phyloP scores from a whole-genome alignment of 306 rosid species.

The Cicer bijugum region DNA sequence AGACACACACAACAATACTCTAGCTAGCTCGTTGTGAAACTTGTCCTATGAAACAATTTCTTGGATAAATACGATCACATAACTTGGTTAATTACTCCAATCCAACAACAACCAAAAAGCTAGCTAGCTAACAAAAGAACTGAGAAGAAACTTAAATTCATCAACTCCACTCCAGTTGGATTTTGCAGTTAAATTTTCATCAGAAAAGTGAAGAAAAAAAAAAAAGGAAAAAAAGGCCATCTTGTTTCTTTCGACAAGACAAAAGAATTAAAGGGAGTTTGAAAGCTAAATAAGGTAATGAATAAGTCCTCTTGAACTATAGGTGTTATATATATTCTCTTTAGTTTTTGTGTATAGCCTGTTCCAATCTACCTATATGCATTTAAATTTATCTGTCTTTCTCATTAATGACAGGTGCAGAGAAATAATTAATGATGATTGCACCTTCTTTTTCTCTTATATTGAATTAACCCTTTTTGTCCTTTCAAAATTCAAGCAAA shows the following conservation, averaged over 20 bases:
- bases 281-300: conserved; percentile 60
- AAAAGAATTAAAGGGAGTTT: conserved; percentile 44
- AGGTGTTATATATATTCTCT: conserved; percentile 62
- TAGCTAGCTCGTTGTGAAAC: no score
- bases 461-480: conserved; percentile 58
- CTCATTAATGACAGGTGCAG: conserved; percentile 60
- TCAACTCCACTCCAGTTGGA: conserved; percentile 47
- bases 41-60: no score
- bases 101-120: not conserved
- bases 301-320: conserved; percentile 49
- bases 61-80: not conserved
- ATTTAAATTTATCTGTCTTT: conserved; percentile 55
- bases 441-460: conserved; percentile 52
- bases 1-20: no score
- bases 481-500: conserved; percentile 70
- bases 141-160: not conserved
- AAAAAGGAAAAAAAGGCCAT: conserved; percentile 24
- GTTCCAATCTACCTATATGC: conserved; percentile 53
- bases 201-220: conserved; percentile 32
- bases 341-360: conserved; percentile 47
- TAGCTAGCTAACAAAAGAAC: not conserved
- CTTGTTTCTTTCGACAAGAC: conserved; percentile 43
- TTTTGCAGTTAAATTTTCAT: conserved; percentile 35
- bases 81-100: conserved; percentile 2
- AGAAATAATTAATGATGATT: conserved; percentile 55